Conservation (phyloP, 2,329 filamentous ascomycete species). For the Aspergillus sp. region DNA sequence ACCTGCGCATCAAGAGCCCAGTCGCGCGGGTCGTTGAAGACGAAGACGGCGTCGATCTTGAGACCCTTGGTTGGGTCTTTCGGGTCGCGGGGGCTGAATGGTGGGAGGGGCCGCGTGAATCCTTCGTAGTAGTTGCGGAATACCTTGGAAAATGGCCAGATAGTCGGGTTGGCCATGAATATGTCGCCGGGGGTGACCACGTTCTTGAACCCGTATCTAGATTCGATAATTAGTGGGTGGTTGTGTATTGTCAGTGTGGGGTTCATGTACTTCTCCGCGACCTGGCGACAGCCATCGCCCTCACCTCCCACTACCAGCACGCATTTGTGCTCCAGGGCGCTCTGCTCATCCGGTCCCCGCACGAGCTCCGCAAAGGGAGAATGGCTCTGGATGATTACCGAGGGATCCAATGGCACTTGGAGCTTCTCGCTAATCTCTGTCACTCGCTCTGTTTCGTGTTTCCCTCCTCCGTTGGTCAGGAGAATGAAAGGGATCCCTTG, state of each 20-base stretch:
- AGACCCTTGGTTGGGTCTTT: conserved; percentile 53
- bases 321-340: conserved; percentile 61
- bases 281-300: conserved; percentile 64
- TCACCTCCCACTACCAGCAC: conserved; percentile 73
- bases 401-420: conserved; percentile 61
- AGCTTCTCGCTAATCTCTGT: conserved; percentile 67
- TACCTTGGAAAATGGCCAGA: conserved; percentile 80
- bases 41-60: conserved; percentile 85
- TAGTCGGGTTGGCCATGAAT: conserved; percentile 66
- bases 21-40: conserved; percentile 94
- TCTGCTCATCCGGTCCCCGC: conserved; percentile 54
- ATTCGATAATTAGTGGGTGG: background rate
- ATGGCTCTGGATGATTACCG: conserved; percentile 83
- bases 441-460: conserved; percentile 72
- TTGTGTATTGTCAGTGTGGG: too few species aligned
- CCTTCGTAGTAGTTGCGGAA: conserved; percentile 62
- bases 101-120: conserved; percentile 37
- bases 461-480: conserved; percentile 92
- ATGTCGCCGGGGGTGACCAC: conserved; percentile 88
- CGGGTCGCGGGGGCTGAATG: conserved; percentile 31
- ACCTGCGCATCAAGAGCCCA: conserved; percentile 90
- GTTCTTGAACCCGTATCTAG: conserved; percentile 70
- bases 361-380: conserved; percentile 79
- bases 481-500: conserved; percentile 87
- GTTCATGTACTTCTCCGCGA: conserved; percentile 62